Conservation (phyloP, 208 protist species). For the Endotrypanum monterogeii region DNA sequence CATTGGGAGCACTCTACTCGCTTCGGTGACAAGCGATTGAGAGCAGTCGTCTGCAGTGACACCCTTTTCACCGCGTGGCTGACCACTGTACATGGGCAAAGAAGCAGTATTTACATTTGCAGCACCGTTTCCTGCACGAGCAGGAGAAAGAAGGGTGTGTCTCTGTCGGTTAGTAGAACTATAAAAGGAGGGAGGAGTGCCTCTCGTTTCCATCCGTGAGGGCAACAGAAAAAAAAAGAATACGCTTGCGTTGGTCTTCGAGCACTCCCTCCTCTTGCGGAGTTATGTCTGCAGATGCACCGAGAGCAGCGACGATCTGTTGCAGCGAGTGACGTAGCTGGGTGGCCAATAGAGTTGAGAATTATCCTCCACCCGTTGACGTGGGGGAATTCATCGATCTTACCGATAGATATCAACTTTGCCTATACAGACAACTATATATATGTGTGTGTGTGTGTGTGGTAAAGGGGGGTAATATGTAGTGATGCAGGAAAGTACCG, state of each 20-base stretch:
- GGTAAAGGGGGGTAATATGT: no score
- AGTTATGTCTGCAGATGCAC: not conserved
- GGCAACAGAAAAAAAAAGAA: slow-evolving; percentile 13
- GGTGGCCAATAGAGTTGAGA: not conserved
- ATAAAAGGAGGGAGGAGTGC: no score
- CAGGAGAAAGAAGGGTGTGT: not conserved
- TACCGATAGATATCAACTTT: no score
- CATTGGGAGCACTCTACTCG: not conserved
- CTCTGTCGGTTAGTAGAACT: not conserved
- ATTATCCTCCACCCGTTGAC: not conserved
- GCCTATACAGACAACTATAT: no score
- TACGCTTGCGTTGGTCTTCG: slow-evolving; percentile 12
- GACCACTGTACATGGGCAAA: not conserved
- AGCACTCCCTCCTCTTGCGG: not conserved
- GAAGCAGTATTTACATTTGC: not conserved
- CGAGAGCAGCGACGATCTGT: slow-evolving; percentile 2
- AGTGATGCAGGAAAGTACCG: no score
- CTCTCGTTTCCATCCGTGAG: not conserved
- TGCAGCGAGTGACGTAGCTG: slow-evolving; percentile 12
- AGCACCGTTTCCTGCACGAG: no score
- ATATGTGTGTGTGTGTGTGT: no score
- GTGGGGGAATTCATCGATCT: not conserved
- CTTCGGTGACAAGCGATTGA: not conserved
- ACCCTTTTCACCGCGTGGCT: not conserved
- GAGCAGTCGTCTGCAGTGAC: not conserved